Evolutionary conservation across 495 filamentous ascomycete genomes (phyloP), one percentile per base, ranked within the genome.

Genomic region (Hyaloscypha finlandica): DNA sequence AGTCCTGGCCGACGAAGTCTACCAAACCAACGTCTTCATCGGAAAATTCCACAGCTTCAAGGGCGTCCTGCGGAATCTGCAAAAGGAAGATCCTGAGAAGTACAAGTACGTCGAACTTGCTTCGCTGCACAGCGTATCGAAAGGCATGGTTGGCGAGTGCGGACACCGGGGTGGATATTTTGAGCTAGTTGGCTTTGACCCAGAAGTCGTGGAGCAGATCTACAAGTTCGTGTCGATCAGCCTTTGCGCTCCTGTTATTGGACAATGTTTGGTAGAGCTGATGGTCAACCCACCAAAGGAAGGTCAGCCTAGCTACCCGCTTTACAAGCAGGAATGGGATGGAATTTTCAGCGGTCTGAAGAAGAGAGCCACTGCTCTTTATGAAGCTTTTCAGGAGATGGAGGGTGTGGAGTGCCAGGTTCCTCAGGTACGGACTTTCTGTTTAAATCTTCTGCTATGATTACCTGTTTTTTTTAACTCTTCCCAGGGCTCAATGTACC

Each of bases 141-240:
- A 98, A 86, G 94, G 94, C 72, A 97, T 98, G 94, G 91, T 97
- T 12, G 94, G 94, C 72, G 94, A 98, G 80, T 98, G 94, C 74
- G 96, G 95, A 48, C 95, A 99, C 79, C 92, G 95, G 51, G 96
- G 93, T 68, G 95, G 95, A 58, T 99, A 95, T 81, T 98, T 97
- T 75, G 95, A 99, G 80, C 86, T 99, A 63, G 84, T 91, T 63
- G 90, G 90, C 65, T 98, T 99, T 78, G 89, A 95, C 76, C 84
- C 88, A 14, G 82, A 88, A 71, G 96, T 99, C 64, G 87, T 89
- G 66, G 93, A 89, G 61, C 90, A 98, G 83, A 93, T 99, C 77
- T 99, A 99, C 85, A 99, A 99, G 81, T 94, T 97, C 76, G 89
- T 97, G 71, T 94, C 90, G 72, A 98, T 99, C 79, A 92, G 86